These are phyloP conservation scores for Sclerotinia spermophila DNA, from an alignment of 2,329 filamentous ascomycete species.

Conservation along the genomic window DNA sequence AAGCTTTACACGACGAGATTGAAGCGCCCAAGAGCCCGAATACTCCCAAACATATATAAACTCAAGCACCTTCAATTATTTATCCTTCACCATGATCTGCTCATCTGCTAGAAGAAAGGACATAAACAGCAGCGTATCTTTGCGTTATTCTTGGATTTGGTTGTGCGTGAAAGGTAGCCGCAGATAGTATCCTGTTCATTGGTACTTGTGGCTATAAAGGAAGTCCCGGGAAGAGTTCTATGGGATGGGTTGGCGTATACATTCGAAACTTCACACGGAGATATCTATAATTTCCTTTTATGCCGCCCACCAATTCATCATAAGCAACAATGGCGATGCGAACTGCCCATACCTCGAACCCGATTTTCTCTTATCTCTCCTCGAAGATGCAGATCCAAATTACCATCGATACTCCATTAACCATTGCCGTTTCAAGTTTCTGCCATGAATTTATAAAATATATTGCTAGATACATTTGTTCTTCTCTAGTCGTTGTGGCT, in stretches of 20 bases:
- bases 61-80: too few species aligned
- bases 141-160: background rate
- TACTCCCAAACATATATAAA: background rate
- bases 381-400: background rate
- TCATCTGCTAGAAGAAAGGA: background rate
- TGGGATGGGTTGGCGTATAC: background rate
- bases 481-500: too few species aligned
- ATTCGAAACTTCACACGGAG: background rate
- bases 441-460: background rate
- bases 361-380: background rate
- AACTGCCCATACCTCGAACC: background rate
- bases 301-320: background rate
- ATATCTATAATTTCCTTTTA: background rate
- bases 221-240: background rate
- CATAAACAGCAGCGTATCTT: background rate
- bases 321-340: background rate
- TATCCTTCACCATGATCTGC: background rate
- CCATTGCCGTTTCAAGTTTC: too few species aligned
- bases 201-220: too few species aligned
- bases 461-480: background rate
- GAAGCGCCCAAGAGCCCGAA: background rate
- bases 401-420: background rate
- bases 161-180: too few species aligned
- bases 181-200: background rate
- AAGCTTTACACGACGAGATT: background rate